Evolutionary conservation across 2,329 filamentous ascomycete genomes (phyloP).

Genomic region (Aspergillus sclerotialis): DNA sequence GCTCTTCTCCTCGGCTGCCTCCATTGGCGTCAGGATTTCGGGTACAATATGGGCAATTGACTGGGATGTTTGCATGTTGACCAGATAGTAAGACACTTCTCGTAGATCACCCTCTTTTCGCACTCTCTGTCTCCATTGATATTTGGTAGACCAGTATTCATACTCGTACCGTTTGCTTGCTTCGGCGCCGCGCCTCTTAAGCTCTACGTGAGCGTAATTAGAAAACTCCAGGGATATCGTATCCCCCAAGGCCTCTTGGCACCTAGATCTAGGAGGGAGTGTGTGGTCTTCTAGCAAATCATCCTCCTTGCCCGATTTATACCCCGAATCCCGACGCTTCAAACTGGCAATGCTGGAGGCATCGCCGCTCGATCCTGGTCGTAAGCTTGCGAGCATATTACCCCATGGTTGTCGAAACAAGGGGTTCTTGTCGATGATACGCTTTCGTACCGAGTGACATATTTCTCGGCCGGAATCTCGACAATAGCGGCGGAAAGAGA

Average conservation of each 20-base stretch:
- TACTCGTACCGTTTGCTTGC: constrained; percentile 76
- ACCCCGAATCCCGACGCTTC: constrained; percentile 54
- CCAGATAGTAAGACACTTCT: constrained; percentile 71
- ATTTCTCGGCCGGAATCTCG: constrained; percentile 89
- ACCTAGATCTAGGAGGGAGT: no score
- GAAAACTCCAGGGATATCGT: constrained; percentile 88
- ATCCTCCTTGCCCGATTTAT: constrained; percentile 41
- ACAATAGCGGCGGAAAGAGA: constrained; percentile 85
- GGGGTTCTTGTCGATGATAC: constrained; percentile 46
- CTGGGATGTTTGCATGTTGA: constrained; percentile 57
- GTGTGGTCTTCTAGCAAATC: constrained; percentile 22
- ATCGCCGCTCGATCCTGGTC: constrained; percentile 49
- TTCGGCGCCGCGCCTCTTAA: constrained; percentile 62
- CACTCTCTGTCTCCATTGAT: constrained; percentile 72
- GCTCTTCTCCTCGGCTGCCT: constrained; percentile 63
- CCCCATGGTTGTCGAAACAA: constrained; percentile 53
- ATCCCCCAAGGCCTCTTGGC: constrained; percentile 61
- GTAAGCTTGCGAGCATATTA: constrained; percentile 51
- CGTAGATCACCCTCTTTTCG: constrained; percentile 59
- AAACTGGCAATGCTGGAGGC: constrained; percentile 34
- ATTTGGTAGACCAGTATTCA: constrained; percentile 84
- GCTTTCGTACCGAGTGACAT: constrained; percentile 66
- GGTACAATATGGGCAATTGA: constrained; percentile 81
- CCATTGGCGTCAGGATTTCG: constrained; percentile 63
- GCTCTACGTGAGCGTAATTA: constrained; percentile 89